Evolutionary conservation across 805 yeast genomes (phyloP).

Genomic region (Helenozyma baotianmanensis): DNA sequence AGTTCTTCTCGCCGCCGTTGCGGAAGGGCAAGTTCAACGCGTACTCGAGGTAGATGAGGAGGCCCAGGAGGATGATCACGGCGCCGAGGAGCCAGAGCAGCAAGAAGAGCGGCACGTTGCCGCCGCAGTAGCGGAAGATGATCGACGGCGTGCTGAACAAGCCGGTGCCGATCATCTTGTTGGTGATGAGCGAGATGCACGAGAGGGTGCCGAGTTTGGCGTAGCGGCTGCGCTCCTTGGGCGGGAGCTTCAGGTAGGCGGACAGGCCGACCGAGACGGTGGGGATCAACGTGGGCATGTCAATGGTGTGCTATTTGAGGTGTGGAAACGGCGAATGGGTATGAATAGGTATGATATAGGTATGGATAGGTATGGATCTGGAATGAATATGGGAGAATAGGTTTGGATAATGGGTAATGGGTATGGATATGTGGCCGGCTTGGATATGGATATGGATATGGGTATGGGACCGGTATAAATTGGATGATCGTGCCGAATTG

Average conservation of each 20-base stretch:
- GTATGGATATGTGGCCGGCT: too few relatives aligned
- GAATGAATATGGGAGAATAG: too few relatives aligned
- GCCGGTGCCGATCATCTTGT: constrained; percentile 73
- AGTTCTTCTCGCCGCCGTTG: constrained; percentile 42
- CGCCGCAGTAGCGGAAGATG: constrained; percentile 47
- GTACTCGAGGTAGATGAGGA: constrained; percentile 37
- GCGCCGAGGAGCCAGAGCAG: constrained; percentile 34
- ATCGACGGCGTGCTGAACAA: constrained; percentile 66
- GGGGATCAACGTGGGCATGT: constrained; percentile 11
- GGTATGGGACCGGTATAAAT: too few relatives aligned
- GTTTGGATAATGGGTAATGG: too few relatives aligned
- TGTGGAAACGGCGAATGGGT: too few relatives aligned
- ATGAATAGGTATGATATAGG: too few relatives aligned
- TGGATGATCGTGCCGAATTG: too few relatives aligned
- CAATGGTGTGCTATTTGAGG: too few relatives aligned
- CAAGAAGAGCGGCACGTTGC: constrained; percentile 34
- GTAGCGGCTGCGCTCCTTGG: constrained; percentile 3
- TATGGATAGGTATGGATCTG: too few relatives aligned
- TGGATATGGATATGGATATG: too few relatives aligned
- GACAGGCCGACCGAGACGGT: constrained; percentile 7
- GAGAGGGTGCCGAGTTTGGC: constrained; percentile 22
- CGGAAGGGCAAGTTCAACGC: constrained; percentile 37
- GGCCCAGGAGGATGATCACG: constrained; percentile 33
- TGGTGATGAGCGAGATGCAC: constrained; percentile 49
- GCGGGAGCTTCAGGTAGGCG: constrained; percentile 7